Evolutionary conservation across 495 filamentous ascomycete species (phyloP).

Genomic region (Amniculicola lignicola): DNA sequence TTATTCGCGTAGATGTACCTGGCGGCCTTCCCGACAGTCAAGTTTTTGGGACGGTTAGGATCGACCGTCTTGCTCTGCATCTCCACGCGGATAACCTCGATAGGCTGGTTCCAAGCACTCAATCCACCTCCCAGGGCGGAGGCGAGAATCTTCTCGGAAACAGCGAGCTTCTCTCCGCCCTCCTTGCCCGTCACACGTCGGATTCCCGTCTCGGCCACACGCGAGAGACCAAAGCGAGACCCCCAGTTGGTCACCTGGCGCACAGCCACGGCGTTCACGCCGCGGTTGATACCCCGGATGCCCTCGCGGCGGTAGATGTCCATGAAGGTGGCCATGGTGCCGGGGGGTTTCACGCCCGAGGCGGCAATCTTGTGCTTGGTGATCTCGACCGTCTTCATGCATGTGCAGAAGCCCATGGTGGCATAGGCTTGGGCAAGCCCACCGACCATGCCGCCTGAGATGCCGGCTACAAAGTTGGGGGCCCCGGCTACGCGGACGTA

Average conservation of each 20-base stretch:
- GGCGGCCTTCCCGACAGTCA: slow-evolving; percentile 91
- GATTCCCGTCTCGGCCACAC: slow-evolving; percentile 86
- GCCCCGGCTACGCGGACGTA: slow-evolving; percentile 78
- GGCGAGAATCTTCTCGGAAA: slow-evolving; percentile 84
- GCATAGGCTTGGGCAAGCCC: slow-evolving; percentile 98
- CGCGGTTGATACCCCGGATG: slow-evolving; percentile 93
- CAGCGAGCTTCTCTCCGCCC: slow-evolving; percentile 68
- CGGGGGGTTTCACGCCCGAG: slow-evolving; percentile 72
- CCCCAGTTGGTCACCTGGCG: slow-evolving; percentile 99
- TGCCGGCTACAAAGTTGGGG: slow-evolving; percentile 80
- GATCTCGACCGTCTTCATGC: slow-evolving; percentile 99
- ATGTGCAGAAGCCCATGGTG: slow-evolving; percentile 99
- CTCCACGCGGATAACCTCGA: slow-evolving; percentile 98
- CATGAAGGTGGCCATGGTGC: slow-evolving; percentile 93
- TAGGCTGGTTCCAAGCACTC: slow-evolving; percentile 98
- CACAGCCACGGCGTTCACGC: slow-evolving; percentile 97
- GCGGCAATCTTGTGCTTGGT: slow-evolving; percentile 94
- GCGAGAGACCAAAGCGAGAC: slow-evolving; percentile 86
- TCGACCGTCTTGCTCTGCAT: slow-evolving; percentile 99
- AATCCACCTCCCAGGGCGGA: slow-evolving; percentile 87
- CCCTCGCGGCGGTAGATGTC: slow-evolving; percentile 94
- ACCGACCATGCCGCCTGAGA: slow-evolving; percentile 86
- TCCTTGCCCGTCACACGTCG: slow-evolving; percentile 77
- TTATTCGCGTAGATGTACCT: slow-evolving; percentile 89
- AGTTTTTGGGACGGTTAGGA: slow-evolving; percentile 95